phyloP scores from a whole-genome alignment of 1,284 basidiomycete species.

The Thecaphora frezii region DNA sequence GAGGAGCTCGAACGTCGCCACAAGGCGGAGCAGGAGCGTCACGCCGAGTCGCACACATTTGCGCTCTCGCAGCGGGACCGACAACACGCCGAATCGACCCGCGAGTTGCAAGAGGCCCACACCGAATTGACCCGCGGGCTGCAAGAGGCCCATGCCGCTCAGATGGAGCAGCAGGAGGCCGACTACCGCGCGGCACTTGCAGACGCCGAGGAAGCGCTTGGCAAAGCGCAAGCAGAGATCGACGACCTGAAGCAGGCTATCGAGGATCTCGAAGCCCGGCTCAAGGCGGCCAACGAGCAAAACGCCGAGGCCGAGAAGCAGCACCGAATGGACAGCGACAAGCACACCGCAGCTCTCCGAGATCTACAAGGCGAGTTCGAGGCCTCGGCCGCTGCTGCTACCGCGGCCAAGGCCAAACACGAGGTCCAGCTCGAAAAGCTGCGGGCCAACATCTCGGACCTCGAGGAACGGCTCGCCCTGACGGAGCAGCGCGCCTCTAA shows the following conservation, averaged over 20 bases:
- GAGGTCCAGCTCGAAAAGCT: constrained; percentile 1
- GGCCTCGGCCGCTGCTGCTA: constrained; percentile 12
- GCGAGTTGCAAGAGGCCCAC: constrained; percentile 21
- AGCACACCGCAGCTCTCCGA: constrained; percentile 20
- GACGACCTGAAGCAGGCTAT: constrained; percentile 28
- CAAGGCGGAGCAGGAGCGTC: constrained; percentile 27
- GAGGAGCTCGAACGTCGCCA: constrained; percentile 27
- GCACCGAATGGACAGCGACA: constrained; percentile 22
- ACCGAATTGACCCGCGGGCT: constrained; percentile 14
- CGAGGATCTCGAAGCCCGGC: constrained; percentile 10
- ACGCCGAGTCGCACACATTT: constrained; percentile 26
- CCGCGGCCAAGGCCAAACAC: constrained; percentile 1
- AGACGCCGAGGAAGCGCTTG: constrained; percentile 13
- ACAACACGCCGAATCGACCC: constrained; percentile 24
- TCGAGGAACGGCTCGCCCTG: background rate
- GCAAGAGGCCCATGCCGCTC: constrained; percentile 17
- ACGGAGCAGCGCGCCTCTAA: constrained; percentile 1
- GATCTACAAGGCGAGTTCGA: constrained; percentile 41
- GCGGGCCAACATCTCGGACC: background rate
- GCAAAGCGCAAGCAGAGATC: constrained; percentile 18
- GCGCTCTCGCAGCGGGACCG: constrained; percentile 31
- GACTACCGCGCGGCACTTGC: constrained; percentile 7
- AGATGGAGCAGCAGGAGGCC: constrained; percentile 9
- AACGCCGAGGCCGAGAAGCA: constrained; percentile 31
- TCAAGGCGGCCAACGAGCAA: too few relatives aligned